phyloP scores from a whole-genome alignment of 1,284 basidiomycete genomes.

The Cronartium ribicola region DNA sequence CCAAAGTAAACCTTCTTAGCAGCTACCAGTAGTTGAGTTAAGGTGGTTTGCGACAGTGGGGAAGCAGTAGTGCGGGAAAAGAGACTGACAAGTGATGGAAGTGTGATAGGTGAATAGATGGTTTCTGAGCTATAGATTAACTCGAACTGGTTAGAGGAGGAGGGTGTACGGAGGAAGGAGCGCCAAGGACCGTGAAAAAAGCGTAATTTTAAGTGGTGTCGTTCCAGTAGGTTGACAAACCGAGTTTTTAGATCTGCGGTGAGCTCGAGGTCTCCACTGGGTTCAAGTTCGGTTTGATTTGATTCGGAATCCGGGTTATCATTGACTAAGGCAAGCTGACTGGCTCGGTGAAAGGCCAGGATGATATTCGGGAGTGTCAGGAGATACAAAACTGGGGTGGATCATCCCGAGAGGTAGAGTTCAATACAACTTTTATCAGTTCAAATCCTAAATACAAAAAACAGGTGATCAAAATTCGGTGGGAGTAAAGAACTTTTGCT shows the following conservation, averaged over 20 bases:
- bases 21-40: constrained; percentile 54
- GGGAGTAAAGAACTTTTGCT: neutral
- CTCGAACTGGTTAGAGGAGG: constrained; percentile 62
- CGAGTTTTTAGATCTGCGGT: constrained; percentile 53
- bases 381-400: constrained; percentile 16
- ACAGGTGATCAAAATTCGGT: neutral
- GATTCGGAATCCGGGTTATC: constrained; percentile 24
- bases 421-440: neutral
- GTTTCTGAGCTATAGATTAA: constrained; percentile 85
- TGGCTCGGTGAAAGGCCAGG: constrained; percentile 61
- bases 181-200: constrained; percentile 82
- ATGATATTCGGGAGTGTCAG: constrained; percentile 80
- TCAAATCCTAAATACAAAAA: neutral
- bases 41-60: constrained; percentile 29
- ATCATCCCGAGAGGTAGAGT: constrained; percentile 41
- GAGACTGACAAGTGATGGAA: constrained; percentile 63
- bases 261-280: constrained; percentile 55
- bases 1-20: constrained; percentile 94
- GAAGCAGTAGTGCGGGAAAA: constrained; percentile 46
- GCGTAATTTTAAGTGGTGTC: constrained; percentile 60
- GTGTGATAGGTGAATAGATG: constrained; percentile 71
- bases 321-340: constrained; percentile 45
- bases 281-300: constrained; percentile 30
- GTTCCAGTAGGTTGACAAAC: constrained; percentile 1
- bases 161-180: constrained; percentile 43